Conservation (phyloP, 2,329 filamentous ascomycete species). For the Colletotrichum camelliae region DNA sequence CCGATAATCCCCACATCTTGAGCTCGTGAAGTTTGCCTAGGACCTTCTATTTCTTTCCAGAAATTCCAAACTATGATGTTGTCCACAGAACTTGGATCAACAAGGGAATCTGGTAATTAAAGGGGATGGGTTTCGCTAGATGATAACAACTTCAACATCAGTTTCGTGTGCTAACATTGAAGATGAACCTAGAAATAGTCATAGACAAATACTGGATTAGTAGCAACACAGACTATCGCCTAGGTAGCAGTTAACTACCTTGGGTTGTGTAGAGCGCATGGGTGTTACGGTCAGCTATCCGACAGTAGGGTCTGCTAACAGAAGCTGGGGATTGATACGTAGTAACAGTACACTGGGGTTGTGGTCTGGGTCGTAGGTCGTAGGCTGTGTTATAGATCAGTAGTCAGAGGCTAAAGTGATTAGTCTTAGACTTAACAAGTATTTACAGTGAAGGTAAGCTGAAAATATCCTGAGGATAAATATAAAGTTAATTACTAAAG, state of each 20-base stretch:
- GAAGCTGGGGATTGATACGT: no score
- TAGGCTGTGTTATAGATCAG: no score
- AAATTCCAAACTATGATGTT: fast-evolving
- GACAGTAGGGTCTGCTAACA: no score
- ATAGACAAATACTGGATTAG: not conserved
- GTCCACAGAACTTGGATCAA: fast-evolving
- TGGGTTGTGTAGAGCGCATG: not conserved
- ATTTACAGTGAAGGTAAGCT: no score
- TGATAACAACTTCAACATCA: fast-evolving
- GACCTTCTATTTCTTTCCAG: fast-evolving
- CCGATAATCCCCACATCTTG: fast-evolving
- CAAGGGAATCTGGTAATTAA: fast-evolving
- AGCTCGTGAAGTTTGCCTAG: fast-evolving
- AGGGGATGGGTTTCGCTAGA: not conserved
- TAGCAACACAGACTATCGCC: no score
- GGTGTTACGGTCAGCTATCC: no score
- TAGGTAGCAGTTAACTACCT: not conserved
- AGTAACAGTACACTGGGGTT: no score
- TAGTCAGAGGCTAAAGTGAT: no score
- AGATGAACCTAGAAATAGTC: fast-evolving
- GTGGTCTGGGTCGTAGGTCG: no score
- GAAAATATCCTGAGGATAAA: no score
- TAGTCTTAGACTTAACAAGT: no score
- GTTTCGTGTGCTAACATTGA: not conserved
- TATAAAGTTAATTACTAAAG: no score